Evolutionary conservation across 1,284 basidiomycete species (phyloP), one percentile per base, ranked within the genome.

Genomic region (Fomitopsis schrenkii): DNA sequence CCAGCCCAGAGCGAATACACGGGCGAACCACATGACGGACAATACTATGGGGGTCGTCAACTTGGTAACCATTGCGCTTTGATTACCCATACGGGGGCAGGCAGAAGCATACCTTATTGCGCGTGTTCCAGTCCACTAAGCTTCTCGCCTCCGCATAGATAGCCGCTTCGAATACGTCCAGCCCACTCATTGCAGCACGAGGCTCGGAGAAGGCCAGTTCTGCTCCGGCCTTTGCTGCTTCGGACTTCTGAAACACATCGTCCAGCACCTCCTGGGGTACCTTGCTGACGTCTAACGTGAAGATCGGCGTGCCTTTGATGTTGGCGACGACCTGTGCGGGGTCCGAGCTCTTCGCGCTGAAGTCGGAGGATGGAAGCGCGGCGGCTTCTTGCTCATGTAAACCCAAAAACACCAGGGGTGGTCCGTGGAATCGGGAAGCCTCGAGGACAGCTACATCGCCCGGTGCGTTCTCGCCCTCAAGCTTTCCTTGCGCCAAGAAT

Each of bases 1-100:
- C 97, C 97, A 5, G 88, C 94, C 95, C 96, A 98, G 64, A 94
- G 81, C 0, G 93, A 92, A 72, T 95, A 94, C 1, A 90, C 87
- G 3, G 82, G 82, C 0, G 88, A 84, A 1, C 95, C 94, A 73
- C 97, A 98, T 0, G 84, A 88, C 1, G 95, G 84, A 72, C 97
- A 99, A 76, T 92, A 97, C 88, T 93, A 26, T 62, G 64, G 45
- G 55, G 30, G 26, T 59, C 55, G 36, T 44, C 56, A 56, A 50
- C 50, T 61, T 55, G 22, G 30, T 58, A 59, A 45, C 57, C 19
- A 52, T 42, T 50, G 38, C 9, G 63, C 58, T 45, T 33, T 8
- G 22, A 33, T 33, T 33, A 8, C 30, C 30, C 22, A 22, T 57
- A 35, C 59, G 58, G 30, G n/a, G n/a, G 55, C 41, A 36, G 42